Percentiles rank a stretch among this genome's conserved stretches.
Evolutionary conservation across 768 basidiomycete genomes (phyloP).

Genomic region (Boletus reticuloceps): DNA sequence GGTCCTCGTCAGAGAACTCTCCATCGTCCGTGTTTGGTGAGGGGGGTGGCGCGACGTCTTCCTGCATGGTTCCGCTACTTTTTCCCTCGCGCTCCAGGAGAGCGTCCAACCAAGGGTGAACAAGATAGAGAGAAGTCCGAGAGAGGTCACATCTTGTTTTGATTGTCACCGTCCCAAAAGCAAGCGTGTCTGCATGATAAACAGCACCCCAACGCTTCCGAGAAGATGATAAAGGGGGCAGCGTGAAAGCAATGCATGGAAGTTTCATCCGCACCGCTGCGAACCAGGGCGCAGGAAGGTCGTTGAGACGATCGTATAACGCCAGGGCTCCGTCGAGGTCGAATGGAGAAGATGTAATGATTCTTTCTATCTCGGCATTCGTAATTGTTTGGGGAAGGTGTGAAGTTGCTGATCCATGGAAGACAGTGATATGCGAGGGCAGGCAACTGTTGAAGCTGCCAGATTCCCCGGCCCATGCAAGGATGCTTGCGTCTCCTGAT

Average conservation of each 20-base stretch:
- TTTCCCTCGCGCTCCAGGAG: too few species aligned
- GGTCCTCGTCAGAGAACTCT: too few species aligned
- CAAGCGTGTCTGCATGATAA: background rate
- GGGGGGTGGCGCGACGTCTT: too few species aligned
- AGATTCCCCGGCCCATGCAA: constrained; percentile 2
- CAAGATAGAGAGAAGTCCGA: too few species aligned
- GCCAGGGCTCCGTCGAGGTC: background rate
- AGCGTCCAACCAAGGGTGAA: too few species aligned
- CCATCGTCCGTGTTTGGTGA: too few species aligned
- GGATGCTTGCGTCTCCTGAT: background rate
- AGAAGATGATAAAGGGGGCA: background rate
- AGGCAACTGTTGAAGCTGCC: background rate
- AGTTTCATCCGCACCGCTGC: background rate
- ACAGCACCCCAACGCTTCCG: background rate
- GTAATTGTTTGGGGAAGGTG: background rate
- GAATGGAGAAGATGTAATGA: background rate
- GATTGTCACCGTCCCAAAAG: too few species aligned
- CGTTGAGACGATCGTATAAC: background rate
- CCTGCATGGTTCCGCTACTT: too few species aligned
- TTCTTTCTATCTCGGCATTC: background rate
- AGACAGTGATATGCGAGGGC: too few species aligned
- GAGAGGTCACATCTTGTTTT: too few species aligned
- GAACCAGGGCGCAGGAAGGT: background rate
- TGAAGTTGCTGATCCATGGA: too few species aligned
- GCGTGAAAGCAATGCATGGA: background rate